phyloP scores from a whole-genome alignment of 768 basidiomycete species.

The Gyrodon lividus region DNA sequence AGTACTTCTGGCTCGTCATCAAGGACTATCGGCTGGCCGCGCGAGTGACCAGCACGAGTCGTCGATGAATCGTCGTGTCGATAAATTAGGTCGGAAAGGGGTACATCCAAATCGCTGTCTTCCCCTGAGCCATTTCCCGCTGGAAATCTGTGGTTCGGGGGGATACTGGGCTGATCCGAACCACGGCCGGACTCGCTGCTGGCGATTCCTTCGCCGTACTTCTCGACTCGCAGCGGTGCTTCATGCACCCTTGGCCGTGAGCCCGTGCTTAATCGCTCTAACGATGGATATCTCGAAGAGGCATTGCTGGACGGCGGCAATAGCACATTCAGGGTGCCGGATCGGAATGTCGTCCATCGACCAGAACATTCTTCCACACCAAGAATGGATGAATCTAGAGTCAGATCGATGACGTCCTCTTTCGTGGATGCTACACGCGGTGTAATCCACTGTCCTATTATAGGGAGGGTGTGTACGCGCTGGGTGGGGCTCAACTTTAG shows the following conservation, averaged over 20 bases:
- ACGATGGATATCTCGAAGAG: background rate
- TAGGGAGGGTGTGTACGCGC: too few relatives aligned
- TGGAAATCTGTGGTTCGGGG: background rate
- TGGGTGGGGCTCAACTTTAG: background rate
- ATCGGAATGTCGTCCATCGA: conserved; percentile 27
- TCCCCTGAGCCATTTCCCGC: background rate
- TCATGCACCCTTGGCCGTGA: background rate
- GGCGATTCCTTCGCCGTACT: background rate
- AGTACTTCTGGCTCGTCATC: background rate
- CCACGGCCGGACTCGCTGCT: background rate
- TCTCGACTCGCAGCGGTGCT: background rate
- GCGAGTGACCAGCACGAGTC: background rate
- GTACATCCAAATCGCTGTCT: background rate
- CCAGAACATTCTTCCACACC: background rate
- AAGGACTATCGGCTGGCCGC: background rate
- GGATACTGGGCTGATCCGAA: background rate
- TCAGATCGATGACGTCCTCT: conserved; percentile 10
- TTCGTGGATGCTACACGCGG: background rate
- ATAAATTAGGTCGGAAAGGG: background rate
- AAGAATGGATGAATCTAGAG: conserved; percentile 1
- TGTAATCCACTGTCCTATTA: background rate
- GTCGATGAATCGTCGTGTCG: background rate
- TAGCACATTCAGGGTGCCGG: conserved; percentile 21
- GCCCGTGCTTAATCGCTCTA: background rate
- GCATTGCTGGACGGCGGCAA: background rate